Evolutionary conservation across 441 rosid species (phyloP).

Genomic region (Capsella rubella): DNA sequence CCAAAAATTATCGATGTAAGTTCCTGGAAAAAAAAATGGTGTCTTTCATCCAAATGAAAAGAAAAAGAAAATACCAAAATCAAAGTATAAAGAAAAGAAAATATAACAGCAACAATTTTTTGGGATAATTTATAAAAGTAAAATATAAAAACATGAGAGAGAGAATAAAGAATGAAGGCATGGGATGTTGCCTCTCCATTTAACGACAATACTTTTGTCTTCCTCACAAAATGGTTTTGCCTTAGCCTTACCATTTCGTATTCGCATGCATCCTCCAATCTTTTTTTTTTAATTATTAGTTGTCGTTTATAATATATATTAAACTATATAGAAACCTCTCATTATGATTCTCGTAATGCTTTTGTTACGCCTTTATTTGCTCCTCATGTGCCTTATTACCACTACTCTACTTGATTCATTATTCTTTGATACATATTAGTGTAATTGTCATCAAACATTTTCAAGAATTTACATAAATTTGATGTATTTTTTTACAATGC

Average conservation of each 20-base stretch:
- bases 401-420: slow-evolving; percentile 1
- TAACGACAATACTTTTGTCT: slow-evolving; percentile 67
- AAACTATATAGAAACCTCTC: slow-evolving; percentile 22
- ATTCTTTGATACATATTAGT: background rate
- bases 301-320: slow-evolving; percentile 35
- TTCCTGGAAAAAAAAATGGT: background rate
- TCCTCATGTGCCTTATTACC: slow-evolving; percentile 6
- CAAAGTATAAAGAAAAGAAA: background rate
- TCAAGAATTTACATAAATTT: background rate
- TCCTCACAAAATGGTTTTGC: slow-evolving; percentile 42
- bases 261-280: slow-evolving; percentile 44
- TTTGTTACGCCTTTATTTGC: slow-evolving; percentile 32
- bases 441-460: background rate
- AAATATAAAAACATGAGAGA: slow-evolving; percentile 23
- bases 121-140: background rate
- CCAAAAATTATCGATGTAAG: background rate
- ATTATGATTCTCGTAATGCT: slow-evolving; percentile 36
- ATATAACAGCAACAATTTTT: background rate
- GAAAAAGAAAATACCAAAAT: background rate
- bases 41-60: background rate
- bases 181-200: slow-evolving; percentile 55
- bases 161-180: slow-evolving; percentile 42
- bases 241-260: slow-evolving; percentile 57
- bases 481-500: background rate
- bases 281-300: slow-evolving; percentile 24